Conservation (phyloP, 768 basidiomycete genomes). For the Chalciporus piperatus region DNA sequence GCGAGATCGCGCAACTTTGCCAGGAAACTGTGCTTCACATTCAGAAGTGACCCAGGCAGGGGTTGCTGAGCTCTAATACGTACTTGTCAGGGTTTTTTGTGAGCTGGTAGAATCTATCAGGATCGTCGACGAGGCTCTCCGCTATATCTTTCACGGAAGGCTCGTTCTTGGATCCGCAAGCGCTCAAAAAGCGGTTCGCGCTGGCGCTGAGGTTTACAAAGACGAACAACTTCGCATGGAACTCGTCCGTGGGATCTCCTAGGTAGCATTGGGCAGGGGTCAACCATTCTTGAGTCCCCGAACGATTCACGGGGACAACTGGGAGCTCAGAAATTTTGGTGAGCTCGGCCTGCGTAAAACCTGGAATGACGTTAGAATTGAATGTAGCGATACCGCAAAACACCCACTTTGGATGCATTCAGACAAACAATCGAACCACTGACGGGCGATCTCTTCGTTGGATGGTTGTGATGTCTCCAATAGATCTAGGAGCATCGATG, state of each 20-base stretch:
- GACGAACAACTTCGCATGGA: constrained; percentile 75
- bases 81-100: constrained; percentile 65
- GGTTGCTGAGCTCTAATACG: constrained; percentile 13
- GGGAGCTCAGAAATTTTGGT: constrained; percentile 48
- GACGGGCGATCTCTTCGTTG: constrained; percentile 47
- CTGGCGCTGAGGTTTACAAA: constrained; percentile 82
- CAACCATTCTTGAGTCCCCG: constrained; percentile 37
- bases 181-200: constrained; percentile 78
- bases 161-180: constrained; percentile 80
- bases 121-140: constrained; percentile 60
- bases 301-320: constrained; percentile 59
- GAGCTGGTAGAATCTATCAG: constrained; percentile 62
- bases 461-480: constrained; percentile 55
- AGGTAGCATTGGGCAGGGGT: constrained; percentile 68
- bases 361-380: constrained; percentile 30
- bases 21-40: constrained; percentile 53
- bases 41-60: neutral
- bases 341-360: constrained; percentile 54
- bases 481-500: constrained; percentile 50
- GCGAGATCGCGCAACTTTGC: constrained; percentile 79
- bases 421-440: constrained; percentile 65
- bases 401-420: constrained; percentile 52
- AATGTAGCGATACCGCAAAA: neutral
- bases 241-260: constrained; percentile 47
- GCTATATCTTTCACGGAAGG: constrained; percentile 81